Percentiles rank a stretch among this genome's conserved stretches.
Conservation (phyloP, 1,284 basidiomycete genomes). For the Agaricales sp. region DNA sequence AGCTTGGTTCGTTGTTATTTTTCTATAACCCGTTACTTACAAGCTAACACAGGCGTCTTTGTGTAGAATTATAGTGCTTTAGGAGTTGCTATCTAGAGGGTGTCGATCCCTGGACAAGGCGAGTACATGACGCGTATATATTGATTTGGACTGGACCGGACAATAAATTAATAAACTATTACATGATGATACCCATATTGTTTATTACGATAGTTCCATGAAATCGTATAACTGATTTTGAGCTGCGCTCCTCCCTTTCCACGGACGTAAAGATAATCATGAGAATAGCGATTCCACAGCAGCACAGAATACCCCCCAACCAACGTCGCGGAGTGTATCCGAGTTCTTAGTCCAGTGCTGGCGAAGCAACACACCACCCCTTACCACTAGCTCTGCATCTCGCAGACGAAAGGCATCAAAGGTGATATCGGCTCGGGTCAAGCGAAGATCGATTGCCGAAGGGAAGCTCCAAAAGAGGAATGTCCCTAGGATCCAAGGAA, state of each 20-base stretch:
- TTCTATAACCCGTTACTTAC: too few species aligned
- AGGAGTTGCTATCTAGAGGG: neutral
- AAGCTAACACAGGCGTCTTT: too few species aligned
- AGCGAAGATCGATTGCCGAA: neutral
- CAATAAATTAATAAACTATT: neutral
- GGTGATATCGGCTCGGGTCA: neutral
- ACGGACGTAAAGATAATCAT: neutral
- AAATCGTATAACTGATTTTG: neutral
- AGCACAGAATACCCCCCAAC: neutral
- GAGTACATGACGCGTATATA: neutral
- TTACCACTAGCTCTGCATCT: neutral
- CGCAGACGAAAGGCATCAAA: neutral
- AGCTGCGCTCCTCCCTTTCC: too few species aligned
- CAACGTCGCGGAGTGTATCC: neutral
- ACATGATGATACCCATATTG: neutral
- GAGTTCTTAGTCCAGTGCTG: neutral
- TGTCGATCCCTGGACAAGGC: neutral
- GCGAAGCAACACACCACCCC: neutral
- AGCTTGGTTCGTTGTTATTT: too few species aligned
- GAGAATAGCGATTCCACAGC: neutral
- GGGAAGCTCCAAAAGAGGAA: neutral
- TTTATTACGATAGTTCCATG: neutral
- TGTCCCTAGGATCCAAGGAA: neutral
- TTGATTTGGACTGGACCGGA: neutral
- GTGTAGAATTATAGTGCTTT: too few species aligned